Conservation (phyloP, 2,329 filamentous ascomycete genomes). For the Chaetomiaceae sp. region DNA sequence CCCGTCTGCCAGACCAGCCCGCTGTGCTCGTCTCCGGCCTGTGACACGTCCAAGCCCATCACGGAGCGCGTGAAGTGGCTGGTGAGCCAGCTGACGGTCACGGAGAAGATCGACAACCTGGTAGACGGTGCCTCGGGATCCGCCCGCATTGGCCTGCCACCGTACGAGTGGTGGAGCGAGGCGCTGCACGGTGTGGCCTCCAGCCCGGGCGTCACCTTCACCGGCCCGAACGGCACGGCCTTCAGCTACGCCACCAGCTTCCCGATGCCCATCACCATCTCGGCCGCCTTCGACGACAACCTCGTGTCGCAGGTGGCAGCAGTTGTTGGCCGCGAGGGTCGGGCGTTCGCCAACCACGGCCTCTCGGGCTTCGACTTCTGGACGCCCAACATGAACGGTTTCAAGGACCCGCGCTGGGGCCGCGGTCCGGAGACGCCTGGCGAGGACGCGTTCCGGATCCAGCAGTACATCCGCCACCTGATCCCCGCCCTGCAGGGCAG, state of each 20-base stretch:
- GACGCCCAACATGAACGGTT: conserved; percentile 64
- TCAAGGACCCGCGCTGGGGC: conserved; percentile 58
- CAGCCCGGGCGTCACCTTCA: conserved; percentile 47
- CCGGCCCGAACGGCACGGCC: conserved; percentile 30
- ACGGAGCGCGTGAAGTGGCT: too few species aligned
- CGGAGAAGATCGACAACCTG: neutral
- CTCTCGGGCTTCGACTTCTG: conserved; percentile 52
- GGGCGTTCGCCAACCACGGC: conserved; percentile 57
- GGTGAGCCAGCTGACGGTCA: neutral
- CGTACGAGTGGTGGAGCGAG: conserved; percentile 54
- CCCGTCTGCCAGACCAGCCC: too few species aligned
- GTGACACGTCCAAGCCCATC: too few species aligned
- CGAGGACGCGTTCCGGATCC: conserved; percentile 23
- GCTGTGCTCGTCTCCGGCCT: too few species aligned
- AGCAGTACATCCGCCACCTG: conserved; percentile 24
- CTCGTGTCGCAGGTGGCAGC: conserved; percentile 51
- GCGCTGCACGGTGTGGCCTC: conserved; percentile 52
- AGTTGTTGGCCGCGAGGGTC: conserved; percentile 52
- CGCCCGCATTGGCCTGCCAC: conserved; percentile 44
- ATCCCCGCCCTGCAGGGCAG: conserved; percentile 25
- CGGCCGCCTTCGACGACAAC: conserved; percentile 59
- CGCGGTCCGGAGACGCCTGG: conserved; percentile 47
- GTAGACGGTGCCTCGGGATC: conserved; percentile 4
- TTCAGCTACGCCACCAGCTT: conserved; percentile 60
- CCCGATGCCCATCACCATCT: conserved; percentile 56